These are phyloP conservation scores for Paracorniculantispora psalliotae DNA, from an alignment of 2,329 filamentous ascomycete species.

Conservation along the genomic window DNA sequence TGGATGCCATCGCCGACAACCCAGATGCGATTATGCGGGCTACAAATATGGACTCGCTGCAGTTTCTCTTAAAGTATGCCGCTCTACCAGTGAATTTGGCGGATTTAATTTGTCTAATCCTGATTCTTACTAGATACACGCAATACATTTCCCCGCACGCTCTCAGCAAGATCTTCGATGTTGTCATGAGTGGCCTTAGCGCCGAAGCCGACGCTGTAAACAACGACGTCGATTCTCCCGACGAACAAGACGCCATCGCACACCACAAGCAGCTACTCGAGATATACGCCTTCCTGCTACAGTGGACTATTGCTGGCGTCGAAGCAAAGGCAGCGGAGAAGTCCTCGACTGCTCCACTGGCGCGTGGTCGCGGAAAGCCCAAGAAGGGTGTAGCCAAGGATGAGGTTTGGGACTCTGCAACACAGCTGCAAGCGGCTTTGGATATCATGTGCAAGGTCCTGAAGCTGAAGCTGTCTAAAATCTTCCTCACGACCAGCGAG, in stretches of 20 bases:
- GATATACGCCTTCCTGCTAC: conserved; percentile 87
- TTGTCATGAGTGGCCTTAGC: conserved; percentile 79
- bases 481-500: conserved; percentile 95
- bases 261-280: conserved; percentile 91
- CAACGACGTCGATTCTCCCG: conserved; percentile 75
- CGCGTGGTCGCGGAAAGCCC: conserved; percentile 67
- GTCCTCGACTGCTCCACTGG: conserved; percentile 61
- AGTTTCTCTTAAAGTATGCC: conserved; percentile 91
- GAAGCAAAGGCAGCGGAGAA: conserved; percentile 93
- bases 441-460: conserved; percentile 95
- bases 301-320: conserved; percentile 93
- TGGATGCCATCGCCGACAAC: conserved; percentile 87
- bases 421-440: conserved; percentile 81
- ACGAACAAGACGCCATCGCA: conserved; percentile 81
- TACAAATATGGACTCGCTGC: conserved; percentile 82
- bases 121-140: conserved; percentile 60
- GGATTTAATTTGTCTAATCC: neutral
- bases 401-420: conserved; percentile 79
- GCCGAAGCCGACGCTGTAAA: conserved; percentile 81
- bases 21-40: conserved; percentile 80
- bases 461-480: conserved; percentile 83
- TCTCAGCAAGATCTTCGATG: conserved; percentile 87
- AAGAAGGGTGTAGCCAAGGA: conserved; percentile 79
- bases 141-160: conserved; percentile 73
- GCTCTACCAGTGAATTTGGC: conserved; percentile 8